Evolutionary conservation across 1,284 basidiomycete genomes (phyloP), one percentile per base, ranked within the genome.

Genomic region (Inonotus obliquus): DNA sequence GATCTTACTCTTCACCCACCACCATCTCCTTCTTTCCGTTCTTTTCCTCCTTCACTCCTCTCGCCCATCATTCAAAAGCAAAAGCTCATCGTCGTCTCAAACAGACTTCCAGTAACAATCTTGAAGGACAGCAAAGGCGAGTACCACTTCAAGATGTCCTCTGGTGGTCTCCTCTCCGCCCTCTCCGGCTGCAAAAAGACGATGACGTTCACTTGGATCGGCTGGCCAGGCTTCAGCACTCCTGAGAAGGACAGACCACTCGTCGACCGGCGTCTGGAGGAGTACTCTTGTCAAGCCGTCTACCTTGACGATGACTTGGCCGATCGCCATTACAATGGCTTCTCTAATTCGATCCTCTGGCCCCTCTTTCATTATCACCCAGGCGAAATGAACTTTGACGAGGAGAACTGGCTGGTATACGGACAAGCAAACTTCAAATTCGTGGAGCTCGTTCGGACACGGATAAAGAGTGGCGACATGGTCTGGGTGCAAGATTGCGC

Each of bases 341-440:
- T 99, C 81, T 96, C 94, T 67, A 99, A 99, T 80, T 97, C 94
- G 55, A 99, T 99, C 76, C 86, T 99, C 44, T 99, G 96, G 96
- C 96, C 96, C 0, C 81, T 99, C 53, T 98, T 99, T 82, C 96
- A 99, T 75, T 99, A 98, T 76, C 96, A 98, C 74, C 94, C 94
- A 14, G 94, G 95, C 67, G 95, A 98, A 77, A 99, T 99, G 95
- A 97, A 95, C 77, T 99, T 99, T 73, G 96, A 98, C 76, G 94
- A 98, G 77, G 92, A 91, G 70, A 93, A 98, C 75, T 99, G 96
- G 96, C 84, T 91, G 54, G 96, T 95, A 0, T 99, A 99, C 76
- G 87, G 96, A 38, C 94, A 98, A 74, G 97, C 97, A 52, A 99
- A 99, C 74, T 80, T 95, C 77, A 83, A 86, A 64, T 99, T 99